These are phyloP conservation scores for Solanum dulcamara DNA, from an alignment of 257 asterid species.

Conservation along the genomic window DNA sequence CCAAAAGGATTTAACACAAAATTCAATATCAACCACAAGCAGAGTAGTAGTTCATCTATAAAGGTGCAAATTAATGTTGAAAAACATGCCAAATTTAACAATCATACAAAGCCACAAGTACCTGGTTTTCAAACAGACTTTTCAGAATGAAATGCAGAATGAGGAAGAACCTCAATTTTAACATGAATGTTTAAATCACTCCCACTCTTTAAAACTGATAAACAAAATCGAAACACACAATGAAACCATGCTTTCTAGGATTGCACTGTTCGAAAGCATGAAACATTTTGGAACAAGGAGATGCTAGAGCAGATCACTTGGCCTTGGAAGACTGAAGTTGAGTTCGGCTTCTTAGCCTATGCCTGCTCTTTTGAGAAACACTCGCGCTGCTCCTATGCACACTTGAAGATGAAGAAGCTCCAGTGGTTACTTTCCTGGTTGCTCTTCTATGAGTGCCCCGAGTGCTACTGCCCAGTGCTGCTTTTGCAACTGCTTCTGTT, in stretches of 20 bases:
- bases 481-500: constrained; percentile 46
- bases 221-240: background rate
- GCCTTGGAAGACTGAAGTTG: constrained; percentile 16
- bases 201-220: background rate
- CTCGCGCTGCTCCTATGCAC: constrained; percentile 22
- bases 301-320: constrained; percentile 6
- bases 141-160: background rate
- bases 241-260: background rate
- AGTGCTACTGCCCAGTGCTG: constrained; percentile 40
- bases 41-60: background rate
- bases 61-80: background rate
- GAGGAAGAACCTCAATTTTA: background rate
- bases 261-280: background rate
- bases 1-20: background rate
- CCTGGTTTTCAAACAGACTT: background rate
- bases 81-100: background rate
- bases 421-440: constrained; percentile 23
- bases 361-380: constrained; percentile 32
- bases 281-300: background rate
- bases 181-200: background rate
- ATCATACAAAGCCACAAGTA: background rate
- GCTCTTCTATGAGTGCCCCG: constrained; percentile 30
- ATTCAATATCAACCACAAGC: background rate
- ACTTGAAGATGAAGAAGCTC: constrained; percentile 16
- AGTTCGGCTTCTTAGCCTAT: constrained; percentile 25